Evolutionary conservation across 176 grass and related monocot species (phyloP), one percentile per base, ranked within the genome.

Genomic region (Microstegium vimineum): DNA sequence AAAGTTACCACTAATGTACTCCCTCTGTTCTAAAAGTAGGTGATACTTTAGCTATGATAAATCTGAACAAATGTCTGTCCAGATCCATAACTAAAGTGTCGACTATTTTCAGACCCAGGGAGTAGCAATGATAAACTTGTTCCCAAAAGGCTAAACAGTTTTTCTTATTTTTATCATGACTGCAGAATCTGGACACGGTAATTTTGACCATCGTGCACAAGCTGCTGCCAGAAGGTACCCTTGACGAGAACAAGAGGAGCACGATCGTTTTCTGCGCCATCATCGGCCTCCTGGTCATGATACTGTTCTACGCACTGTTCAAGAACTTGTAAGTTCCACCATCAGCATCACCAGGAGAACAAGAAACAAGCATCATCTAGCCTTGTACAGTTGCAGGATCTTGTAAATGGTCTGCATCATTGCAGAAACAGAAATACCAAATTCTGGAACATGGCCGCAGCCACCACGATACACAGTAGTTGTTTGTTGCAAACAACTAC

Each of bases 181-280:
- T 28, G 49, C 95, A 98, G 95, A 93, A 91, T 35, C 57, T 95
- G 74, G 89, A 93, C 27, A 63, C 76, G 13, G 52, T 82, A 14
- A 23, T 94, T 45, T 23, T 87, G 84, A 84, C 79, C 1, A 17
- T 91, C 31, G 75, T 92, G 0, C 87, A 83, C 46, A 93, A 88
- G 73, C 15, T 90, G 37, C 36, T 95, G 13, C 92, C 95, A 1
- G 68, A 93, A 69, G 88, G 77, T 3, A 77, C 57, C 7, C 51
- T 93, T 33, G 62, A 88, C 72, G 90, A 86, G 7, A 88, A 80
- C 5, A 33, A 82, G 62, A 43, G 33, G 10, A 93, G 66, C 61
- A 82, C 76, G 3, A 67, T 49, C 18, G 72, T 98, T 41, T 64
- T 82, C 0, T 70, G 88, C 1, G 59, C 37, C 66, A 57, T 95